phyloP scores from a whole-genome alignment of 306 rosid genomes.

The Lithocarpus polystachyus region DNA sequence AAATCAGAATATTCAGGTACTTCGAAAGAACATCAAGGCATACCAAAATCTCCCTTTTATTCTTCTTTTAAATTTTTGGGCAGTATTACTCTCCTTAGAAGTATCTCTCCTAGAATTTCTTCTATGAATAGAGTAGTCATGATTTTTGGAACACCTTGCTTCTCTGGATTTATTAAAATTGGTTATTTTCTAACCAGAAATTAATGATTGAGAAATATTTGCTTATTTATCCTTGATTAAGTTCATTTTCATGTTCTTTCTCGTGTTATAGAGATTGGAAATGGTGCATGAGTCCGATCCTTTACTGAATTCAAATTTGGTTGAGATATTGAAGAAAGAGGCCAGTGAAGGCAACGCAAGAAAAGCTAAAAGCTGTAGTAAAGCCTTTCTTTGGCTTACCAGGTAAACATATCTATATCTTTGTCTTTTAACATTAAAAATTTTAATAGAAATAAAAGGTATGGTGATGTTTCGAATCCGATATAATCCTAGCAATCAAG shows the following conservation, averaged over 20 bases:
- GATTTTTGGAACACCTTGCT: background rate
- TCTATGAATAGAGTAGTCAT: background rate
- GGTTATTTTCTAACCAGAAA: background rate
- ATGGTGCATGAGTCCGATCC: slow-evolving; percentile 53
- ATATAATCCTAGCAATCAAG: background rate
- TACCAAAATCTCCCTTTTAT: background rate
- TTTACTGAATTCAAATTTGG: slow-evolving; percentile 56
- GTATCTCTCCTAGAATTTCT: background rate
- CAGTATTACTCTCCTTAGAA: background rate
- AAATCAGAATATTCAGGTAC: slow-evolving; percentile 78
- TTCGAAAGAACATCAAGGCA: background rate
- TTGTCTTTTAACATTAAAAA: background rate
- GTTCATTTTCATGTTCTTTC: slow-evolving; percentile 5
- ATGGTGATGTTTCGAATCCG: background rate
- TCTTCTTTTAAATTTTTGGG: background rate
- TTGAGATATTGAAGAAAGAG: slow-evolving; percentile 75
- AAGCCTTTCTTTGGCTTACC: slow-evolving; percentile 82
- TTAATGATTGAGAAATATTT: background rate
- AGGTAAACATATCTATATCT: slow-evolving; percentile 40
- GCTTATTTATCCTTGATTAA: slow-evolving; percentile 2
- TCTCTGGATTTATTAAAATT: background rate
- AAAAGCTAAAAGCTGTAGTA: slow-evolving; percentile 57
- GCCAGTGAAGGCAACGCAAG: slow-evolving; percentile 48
- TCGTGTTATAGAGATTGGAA: slow-evolving; percentile 68
- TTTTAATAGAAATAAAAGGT: background rate